Base-by-base conservation (phyloP, 2,329 filamentous ascomycete species). In the Chaetomiaceae sp. region DNA sequence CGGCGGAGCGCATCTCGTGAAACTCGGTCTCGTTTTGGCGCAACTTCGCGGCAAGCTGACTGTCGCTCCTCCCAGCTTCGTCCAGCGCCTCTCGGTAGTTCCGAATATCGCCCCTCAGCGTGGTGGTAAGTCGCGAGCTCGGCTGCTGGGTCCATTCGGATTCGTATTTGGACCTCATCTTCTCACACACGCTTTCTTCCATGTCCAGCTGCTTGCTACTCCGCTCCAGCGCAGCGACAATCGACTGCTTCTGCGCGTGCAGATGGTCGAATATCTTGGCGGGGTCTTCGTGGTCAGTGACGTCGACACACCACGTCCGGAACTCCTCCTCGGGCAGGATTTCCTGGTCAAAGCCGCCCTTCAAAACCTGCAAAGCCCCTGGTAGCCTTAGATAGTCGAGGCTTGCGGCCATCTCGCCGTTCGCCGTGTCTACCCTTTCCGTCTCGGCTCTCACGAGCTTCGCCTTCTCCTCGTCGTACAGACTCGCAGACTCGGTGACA, bases 381-480 rank as follows among this genome's bases (percentile, higher is more conserved):
- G 93, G 93, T 12, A 99, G 75, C 62, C 95, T 89, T 34, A 99
- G 72, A 63, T 97, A 97, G 66, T 97, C 92, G 53, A 99, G 70
- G 60, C 91, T 96, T 14, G 93, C 89, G 3, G 87, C 92, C 87
- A 99, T 95, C 68, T 99, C 93, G 48, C 90, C 84, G 61, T 97
- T 95, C 14, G 93, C 92, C 30, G 86, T 85, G 61, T 97, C 92
- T 1, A 95, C 91, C 59, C 89, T 84, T 68, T 99, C 93, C 0
- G 89, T 90, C 70, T 99, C 95, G 2, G 92, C 92, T 51, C 93
- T 82, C 35, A 96, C 84, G 51, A 99, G 72, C 68, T 99, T 97
- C 12, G 93, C 93, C 70, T 99, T 99, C 67, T 99, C 93, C 69
- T 99, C 93, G 58, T 97, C 93, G 66, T 99, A 99, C 61, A 97